phyloP scores from a whole-genome alignment of 768 basidiomycete species.

The Macrocybe gigantea region DNA sequence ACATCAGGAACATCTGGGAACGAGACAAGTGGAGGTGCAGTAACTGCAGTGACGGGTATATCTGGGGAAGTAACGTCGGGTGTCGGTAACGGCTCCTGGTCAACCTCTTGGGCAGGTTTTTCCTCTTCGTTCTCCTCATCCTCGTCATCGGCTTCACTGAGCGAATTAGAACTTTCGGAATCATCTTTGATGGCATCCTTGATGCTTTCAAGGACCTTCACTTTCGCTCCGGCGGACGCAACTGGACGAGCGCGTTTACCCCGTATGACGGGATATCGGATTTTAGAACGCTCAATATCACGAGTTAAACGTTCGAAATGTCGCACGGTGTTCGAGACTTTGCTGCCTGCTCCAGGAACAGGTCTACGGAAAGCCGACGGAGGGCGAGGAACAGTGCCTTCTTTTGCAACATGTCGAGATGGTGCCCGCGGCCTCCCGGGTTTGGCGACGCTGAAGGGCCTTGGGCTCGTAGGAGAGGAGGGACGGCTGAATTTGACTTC shows the following conservation, averaged over 20 bases:
- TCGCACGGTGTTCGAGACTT: constrained; percentile 84
- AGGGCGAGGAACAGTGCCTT: constrained; percentile 38
- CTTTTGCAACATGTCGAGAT: constrained; percentile 33
- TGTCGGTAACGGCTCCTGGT: constrained; percentile 20
- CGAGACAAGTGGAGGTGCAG: constrained; percentile 16
- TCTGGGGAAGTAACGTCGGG: constrained; percentile 14
- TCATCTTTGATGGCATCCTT: constrained; percentile 88
- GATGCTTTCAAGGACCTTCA: constrained; percentile 83
- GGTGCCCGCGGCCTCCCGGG: constrained; percentile 15
- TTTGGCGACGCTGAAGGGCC: constrained; percentile 1
- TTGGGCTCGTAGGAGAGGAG: constrained; percentile 35
- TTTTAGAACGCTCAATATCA: constrained; percentile 69
- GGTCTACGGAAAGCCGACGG: constrained; percentile 50
- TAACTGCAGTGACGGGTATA: constrained; percentile 8
- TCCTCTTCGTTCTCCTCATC: constrained; percentile 45
- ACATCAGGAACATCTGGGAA: constrained; percentile 8
- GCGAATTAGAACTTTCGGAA: constrained; percentile 66
- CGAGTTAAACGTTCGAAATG: constrained; percentile 84
- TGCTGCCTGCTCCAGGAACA: constrained; percentile 43
- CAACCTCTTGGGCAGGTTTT: constrained; percentile 17
- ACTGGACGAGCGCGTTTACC: constrained; percentile 88
- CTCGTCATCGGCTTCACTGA: constrained; percentile 51
- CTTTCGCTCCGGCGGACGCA: constrained; percentile 80
- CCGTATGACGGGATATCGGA: constrained; percentile 80
- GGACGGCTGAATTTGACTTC: constrained; percentile 40